Conservation (phyloP, 1,139 yeast species). For the Debaryomyces sp. region DNA sequence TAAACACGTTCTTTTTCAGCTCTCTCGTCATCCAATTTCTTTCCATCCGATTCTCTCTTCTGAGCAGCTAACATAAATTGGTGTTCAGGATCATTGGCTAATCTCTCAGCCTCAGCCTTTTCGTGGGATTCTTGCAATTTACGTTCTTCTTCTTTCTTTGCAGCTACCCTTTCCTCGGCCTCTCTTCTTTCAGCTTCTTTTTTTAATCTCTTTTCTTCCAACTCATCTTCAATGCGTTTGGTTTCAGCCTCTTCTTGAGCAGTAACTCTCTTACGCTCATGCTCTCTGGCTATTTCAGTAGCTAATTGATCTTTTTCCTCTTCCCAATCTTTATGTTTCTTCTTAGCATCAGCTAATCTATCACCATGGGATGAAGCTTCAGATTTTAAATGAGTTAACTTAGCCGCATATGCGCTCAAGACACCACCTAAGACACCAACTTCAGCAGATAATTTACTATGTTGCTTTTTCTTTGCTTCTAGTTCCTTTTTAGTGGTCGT, state of each 20-base stretch:
- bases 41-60: conserved; percentile 31
- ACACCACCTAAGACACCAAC: conserved; percentile 46
- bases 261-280: conserved; percentile 48
- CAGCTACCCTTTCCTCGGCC: conserved; percentile 21
- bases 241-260: conserved; percentile 54
- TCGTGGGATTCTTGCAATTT: conserved; percentile 21
- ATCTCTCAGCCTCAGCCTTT: conserved; percentile 19
- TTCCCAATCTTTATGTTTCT: conserved; percentile 46
- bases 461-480: conserved; percentile 40
- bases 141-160: conserved; percentile 19
- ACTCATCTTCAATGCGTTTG: conserved; percentile 47
- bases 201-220: conserved; percentile 42
- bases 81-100: conserved; percentile 28
- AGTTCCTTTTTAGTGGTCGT: conserved; percentile 36
- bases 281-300: conserved; percentile 42
- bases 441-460: conserved; percentile 43
- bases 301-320: conserved; percentile 44
- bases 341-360: conserved; percentile 46
- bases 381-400: conserved; percentile 39
- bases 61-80: conserved; percentile 30
- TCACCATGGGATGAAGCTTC: conserved; percentile 41
- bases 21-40: conserved; percentile 28
- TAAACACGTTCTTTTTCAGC: conserved; percentile 30
- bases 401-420: conserved; percentile 49
- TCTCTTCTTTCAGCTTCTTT: conserved; percentile 40